Evolutionary conservation across 306 rosid species (phyloP).

Genomic region (Geum urbanum): DNA sequence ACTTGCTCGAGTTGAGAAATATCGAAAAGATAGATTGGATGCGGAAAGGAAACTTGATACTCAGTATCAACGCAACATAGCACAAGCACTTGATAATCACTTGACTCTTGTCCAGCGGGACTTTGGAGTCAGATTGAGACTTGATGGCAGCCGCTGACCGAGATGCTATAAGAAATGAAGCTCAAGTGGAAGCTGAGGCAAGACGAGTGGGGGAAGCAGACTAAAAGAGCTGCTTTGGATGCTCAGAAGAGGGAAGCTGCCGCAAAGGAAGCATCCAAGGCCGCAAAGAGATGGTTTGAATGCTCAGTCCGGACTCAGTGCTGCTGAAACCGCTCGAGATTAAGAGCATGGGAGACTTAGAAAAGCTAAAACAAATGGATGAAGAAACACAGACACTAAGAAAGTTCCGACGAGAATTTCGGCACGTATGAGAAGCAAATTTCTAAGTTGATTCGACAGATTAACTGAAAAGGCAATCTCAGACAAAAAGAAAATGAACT

Average conservation of each 20-base stretch:
- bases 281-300: slow-evolving; percentile 24
- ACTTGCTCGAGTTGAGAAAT: slow-evolving; percentile 55
- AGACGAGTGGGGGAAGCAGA: slow-evolving; percentile 53
- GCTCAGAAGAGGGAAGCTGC: slow-evolving; percentile 60
- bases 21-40: slow-evolving; percentile 73
- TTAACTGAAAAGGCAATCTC: slow-evolving; percentile 38
- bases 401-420: slow-evolving; percentile 56
- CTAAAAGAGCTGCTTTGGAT: slow-evolving; percentile 63
- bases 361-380: slow-evolving; percentile 51
- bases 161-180: slow-evolving; percentile 81
- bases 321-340: slow-evolving; percentile 59
- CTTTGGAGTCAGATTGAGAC: slow-evolving; percentile 72
- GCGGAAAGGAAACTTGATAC: slow-evolving; percentile 69
- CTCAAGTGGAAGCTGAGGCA: slow-evolving; percentile 88
- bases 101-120: slow-evolving; percentile 76
- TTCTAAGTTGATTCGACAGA: slow-evolving; percentile 57
- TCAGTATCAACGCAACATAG: slow-evolving; percentile 74
- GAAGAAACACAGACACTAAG: slow-evolving; percentile 49
- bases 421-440: slow-evolving; percentile 51
- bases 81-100: slow-evolving; percentile 86
- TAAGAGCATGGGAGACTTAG: slow-evolving; percentile 61
- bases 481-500: slow-evolving; percentile 70
- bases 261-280: slow-evolving; percentile 34
- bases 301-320: slow-evolving; percentile 40
- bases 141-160: slow-evolving; percentile 68